Evolutionary conservation across 176 grass and related monocot genomes (phyloP), one percentile per base, ranked within the genome.

Genomic region (Phragmites australis): DNA sequence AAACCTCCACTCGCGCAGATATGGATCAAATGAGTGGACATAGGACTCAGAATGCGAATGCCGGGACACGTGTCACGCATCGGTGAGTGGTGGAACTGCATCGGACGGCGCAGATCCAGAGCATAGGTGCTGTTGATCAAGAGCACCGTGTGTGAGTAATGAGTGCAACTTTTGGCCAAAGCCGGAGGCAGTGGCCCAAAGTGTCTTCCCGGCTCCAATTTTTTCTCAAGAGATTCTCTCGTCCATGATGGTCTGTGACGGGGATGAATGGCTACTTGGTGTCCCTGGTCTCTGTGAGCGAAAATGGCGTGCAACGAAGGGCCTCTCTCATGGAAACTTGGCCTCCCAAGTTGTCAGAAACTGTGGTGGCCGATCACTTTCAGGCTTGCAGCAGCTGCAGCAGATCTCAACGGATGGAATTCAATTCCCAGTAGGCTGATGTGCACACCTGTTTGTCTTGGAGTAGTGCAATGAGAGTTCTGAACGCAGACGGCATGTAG

Each of bases 121-220:
- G 51, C 76, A 75, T 62, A 15, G 21, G 32, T 45, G 65, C 32
- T 39, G 34, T n/a, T 53, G 54, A 43, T 85, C 74, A 23, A 62
- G 75, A 79, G 83, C 31, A 21, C 30, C 11, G 53, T 72, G 25
- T 50, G 17, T 29, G 76, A 63, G 62, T 30, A 76, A 66, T 82
- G 77, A 85, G 77, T 89, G 82, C 83, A 81, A 40, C 65, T 85
- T 89, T 82, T 77, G 87, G 82, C 82, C 82, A 89, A 75, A 80
- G 76, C 43, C 30, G 53, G 56, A 37, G 68, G 65, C 49, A 48
- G 68, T 74, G 59, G 83, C 67, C 83, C 83, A 55, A 73, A 81
- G 55, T 61, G 62, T 63, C 46, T 77, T 85, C 47, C n/a, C 21
- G 1, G 65, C 81, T 69, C 61, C 77, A 50, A 56, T 31, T 58